phyloP scores from a whole-genome alignment of 352 stramenopile species.

The Vaucheria bursata region DNA sequence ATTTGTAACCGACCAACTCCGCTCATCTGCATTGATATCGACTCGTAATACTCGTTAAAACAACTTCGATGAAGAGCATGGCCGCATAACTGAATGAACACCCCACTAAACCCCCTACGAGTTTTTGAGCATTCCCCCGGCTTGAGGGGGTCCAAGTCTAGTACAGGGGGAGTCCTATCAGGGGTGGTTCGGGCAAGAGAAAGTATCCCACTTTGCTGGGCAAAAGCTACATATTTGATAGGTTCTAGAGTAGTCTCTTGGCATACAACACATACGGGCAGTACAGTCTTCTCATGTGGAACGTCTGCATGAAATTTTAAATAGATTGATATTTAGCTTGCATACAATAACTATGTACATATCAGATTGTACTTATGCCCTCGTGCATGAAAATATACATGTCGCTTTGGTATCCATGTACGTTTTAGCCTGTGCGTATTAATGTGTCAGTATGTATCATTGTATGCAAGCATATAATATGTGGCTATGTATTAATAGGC shows the following conservation, averaged over 20 bases:
- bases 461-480: too few species aligned
- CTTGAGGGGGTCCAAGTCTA: background rate
- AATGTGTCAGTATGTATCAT: too few species aligned
- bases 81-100: conserved; percentile 26
- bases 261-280: conserved; percentile 34
- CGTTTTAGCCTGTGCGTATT: too few species aligned
- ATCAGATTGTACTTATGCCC: too few species aligned
- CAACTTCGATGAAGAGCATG: conserved; percentile 42
- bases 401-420: too few species aligned
- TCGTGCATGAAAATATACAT: too few species aligned
- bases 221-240: conserved; percentile 27
- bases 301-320: too few species aligned
- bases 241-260: conserved; percentile 12
- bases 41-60: conserved; percentile 41
- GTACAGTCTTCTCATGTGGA: background rate
- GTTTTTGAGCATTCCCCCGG: background rate
- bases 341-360: too few species aligned
- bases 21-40: background rate
- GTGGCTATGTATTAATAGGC: too few species aligned
- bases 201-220: conserved; percentile 15
- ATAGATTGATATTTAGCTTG: too few species aligned
- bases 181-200: conserved; percentile 2
- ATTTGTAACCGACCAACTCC: conserved; percentile 13
- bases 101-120: background rate
- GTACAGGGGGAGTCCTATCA: conserved; percentile 11